Conservation (phyloP, 257 asterid genomes). For the Cordia subcordata region DNA sequence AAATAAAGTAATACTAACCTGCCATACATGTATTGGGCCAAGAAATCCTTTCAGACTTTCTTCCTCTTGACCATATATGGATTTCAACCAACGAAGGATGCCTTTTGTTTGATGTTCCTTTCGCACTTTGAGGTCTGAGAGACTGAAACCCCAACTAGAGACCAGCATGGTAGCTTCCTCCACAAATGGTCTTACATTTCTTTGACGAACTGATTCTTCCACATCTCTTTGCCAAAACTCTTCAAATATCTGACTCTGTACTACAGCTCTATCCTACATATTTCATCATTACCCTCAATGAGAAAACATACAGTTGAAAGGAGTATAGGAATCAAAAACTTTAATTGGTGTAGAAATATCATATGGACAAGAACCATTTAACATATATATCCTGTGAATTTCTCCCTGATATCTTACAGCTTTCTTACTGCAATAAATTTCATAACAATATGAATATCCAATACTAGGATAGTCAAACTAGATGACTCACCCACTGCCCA, state of each 20-base stretch:
- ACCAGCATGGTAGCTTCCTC: constrained; percentile 86
- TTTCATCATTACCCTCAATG: constrained; percentile 16
- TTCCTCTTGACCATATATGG: constrained; percentile 52
- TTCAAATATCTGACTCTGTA: constrained; percentile 48
- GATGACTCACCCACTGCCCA: constrained; percentile 54
- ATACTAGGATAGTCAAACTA: constrained; percentile 6
- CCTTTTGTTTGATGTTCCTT: constrained; percentile 50
- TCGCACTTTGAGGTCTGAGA: constrained; percentile 57
- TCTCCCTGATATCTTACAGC: too few species aligned
- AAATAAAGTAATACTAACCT: constrained; percentile 44
- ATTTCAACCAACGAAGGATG: constrained; percentile 61
- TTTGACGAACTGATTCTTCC: constrained; percentile 88
- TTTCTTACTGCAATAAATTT: too few species aligned
- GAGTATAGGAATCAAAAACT: constrained; percentile 3
- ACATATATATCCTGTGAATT: too few species aligned
- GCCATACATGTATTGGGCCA: constrained; percentile 94
- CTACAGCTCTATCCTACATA: constrained; percentile 67
- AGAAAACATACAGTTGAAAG: constrained; percentile 14
- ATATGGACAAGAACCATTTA: too few species aligned
- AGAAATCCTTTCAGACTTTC: constrained; percentile 58
- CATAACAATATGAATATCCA: too few species aligned
- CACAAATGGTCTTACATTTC: constrained; percentile 61
- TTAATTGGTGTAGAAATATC: neutral
- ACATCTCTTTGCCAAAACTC: constrained; percentile 81
- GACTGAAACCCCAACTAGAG: constrained; percentile 89